Evolutionary conservation across 331 rosid genomes (phyloP).

Genomic region (Quercus tomentella): DNA sequence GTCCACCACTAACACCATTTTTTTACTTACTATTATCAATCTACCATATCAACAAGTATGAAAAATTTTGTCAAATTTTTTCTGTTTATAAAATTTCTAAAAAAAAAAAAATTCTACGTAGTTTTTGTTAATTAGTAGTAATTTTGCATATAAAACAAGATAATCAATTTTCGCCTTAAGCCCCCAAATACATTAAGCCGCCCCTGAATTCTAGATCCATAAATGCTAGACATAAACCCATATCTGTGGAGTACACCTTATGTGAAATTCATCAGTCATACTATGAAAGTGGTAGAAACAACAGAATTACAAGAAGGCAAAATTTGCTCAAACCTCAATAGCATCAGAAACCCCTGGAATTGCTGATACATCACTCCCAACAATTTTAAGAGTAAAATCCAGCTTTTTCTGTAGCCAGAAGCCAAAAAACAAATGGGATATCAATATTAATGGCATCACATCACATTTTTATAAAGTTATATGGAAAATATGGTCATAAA

Average conservation of each 20-base stretch:
- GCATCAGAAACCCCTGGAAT: slow-evolving; percentile 85
- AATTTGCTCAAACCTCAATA: slow-evolving; percentile 61
- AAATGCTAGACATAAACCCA: neutral
- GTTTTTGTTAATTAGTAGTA: too few species aligned
- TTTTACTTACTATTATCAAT: too few species aligned
- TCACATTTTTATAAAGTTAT: neutral
- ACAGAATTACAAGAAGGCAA: neutral
- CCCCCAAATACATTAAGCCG: too few species aligned
- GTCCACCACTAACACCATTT: too few species aligned
- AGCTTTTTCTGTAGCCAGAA: slow-evolving; percentile 64
- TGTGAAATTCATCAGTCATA: neutral
- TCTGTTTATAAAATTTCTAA: too few species aligned
- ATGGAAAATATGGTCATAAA: neutral
- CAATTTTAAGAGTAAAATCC: slow-evolving; percentile 79
- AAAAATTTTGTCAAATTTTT: too few species aligned
- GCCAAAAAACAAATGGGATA: slow-evolving; percentile 5
- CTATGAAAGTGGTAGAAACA: slow-evolving; percentile 8
- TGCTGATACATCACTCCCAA: slow-evolving; percentile 79
- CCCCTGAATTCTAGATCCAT: neutral
- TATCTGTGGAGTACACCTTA: neutral
- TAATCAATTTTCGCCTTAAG: too few species aligned
- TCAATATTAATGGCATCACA: neutral
- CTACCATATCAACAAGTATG: too few species aligned
- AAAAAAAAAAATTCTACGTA: too few species aligned
- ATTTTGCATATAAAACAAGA: too few species aligned